Evolutionary conservation across 768 basidiomycete species (phyloP).

Genomic region (Pulveroboletus sp.): DNA sequence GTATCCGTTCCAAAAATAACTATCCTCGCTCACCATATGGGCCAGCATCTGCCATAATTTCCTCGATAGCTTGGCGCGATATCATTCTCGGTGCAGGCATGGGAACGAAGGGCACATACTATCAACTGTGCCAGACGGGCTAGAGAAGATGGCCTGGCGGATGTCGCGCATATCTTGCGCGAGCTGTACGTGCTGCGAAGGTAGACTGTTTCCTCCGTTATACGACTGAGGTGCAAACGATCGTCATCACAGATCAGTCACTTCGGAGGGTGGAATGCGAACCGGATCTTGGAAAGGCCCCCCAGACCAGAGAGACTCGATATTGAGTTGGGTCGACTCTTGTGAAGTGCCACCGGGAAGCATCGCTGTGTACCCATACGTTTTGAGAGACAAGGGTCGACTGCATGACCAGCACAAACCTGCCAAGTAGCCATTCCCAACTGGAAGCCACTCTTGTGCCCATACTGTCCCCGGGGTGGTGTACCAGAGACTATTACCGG

Average conservation of each 20-base stretch:
- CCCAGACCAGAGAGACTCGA: conserved; percentile 74
- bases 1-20: background rate
- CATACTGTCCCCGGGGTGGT: conserved; percentile 49
- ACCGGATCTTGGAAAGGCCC: conserved; percentile 68
- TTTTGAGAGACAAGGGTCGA: background rate
- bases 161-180: conserved; percentile 49
- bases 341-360: conserved; percentile 55
- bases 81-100: conserved; percentile 2
- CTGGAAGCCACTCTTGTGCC: conserved; percentile 59
- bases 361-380: conserved; percentile 45
- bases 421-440: conserved; percentile 72
- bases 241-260: background rate
- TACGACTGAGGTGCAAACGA: conserved; percentile 38
- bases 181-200: conserved; percentile 40
- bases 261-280: conserved; percentile 12
- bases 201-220: conserved; percentile 64
- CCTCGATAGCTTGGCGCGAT: conserved; percentile 43
- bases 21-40: conserved; percentile 50
- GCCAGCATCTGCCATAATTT: conserved; percentile 50
- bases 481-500: conserved; percentile 79
- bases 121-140: conserved; percentile 54
- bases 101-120: conserved; percentile 32
- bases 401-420: conserved; percentile 34
- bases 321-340: conserved; percentile 65
- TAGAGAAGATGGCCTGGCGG: conserved; percentile 55